Percentiles rank a stretch among this genome's conserved stretches.
phyloP scores from a whole-genome alignment of 148 eudicot genomes.

The Rhododendron simsii region DNA sequence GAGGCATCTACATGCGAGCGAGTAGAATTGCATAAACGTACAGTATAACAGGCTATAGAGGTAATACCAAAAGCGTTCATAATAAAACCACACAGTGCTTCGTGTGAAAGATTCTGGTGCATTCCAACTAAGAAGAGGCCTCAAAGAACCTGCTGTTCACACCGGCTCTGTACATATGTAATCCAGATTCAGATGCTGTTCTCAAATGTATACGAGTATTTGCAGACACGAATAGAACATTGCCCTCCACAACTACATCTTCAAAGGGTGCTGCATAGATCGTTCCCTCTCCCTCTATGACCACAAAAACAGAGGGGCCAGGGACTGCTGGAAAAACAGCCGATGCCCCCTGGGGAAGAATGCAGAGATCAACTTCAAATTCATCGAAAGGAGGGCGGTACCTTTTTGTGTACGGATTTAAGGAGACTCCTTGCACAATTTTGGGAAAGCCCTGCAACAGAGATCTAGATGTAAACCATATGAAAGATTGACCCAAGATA shows the following conservation, averaged over 20 bases:
- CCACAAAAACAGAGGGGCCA: slow-evolving; percentile 73
- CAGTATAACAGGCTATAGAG: background rate
- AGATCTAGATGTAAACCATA: background rate
- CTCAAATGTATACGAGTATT: slow-evolving; percentile 39
- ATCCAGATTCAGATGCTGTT: slow-evolving; percentile 30
- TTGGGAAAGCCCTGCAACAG: slow-evolving; percentile 64
- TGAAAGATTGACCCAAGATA: background rate
- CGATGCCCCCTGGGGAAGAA: slow-evolving; percentile 39
- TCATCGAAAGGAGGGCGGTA: slow-evolving; percentile 84
- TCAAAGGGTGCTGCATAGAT: slow-evolving; percentile 23
- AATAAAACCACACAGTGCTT: background rate
- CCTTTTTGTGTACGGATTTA: slow-evolving; percentile 55
- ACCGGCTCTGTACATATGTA: slow-evolving; percentile 79
- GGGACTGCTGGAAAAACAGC: slow-evolving; percentile 43
- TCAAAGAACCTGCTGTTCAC: slow-evolving; percentile 57
- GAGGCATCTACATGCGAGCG: background rate
- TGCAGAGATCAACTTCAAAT: slow-evolving; percentile 82
- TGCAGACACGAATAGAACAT: slow-evolving; percentile 72
- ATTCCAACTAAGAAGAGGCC: slow-evolving; percentile 12
- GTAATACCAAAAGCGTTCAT: background rate
- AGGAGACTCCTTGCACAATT: slow-evolving; percentile 49
- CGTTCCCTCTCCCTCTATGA: slow-evolving; percentile 57
- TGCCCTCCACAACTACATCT: slow-evolving; percentile 52
- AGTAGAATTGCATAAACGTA: background rate
- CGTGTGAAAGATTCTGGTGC: background rate